Evolutionary conservation across 495 filamentous ascomycete species (phyloP).

Genomic region (Neurospora tetrasperma): DNA sequence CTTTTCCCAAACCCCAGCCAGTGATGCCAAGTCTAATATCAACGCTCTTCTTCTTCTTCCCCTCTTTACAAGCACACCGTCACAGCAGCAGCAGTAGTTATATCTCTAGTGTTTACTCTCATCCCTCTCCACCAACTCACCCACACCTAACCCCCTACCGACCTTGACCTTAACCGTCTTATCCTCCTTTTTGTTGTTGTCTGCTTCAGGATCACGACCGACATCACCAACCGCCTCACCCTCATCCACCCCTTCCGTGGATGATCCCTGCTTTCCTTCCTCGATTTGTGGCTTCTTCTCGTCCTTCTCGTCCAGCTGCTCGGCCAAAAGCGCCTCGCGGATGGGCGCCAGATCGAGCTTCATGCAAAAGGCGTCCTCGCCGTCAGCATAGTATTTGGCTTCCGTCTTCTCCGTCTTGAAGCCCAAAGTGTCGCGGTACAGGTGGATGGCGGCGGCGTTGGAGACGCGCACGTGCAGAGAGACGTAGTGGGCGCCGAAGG

Average conservation of each 20-base stretch:
- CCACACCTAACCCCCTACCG: slow-evolving; percentile 68
- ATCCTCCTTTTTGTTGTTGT: slow-evolving; percentile 21
- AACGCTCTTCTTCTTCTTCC: not conserved
- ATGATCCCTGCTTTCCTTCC: not conserved
- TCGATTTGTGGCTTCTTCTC: slow-evolving; percentile 8
- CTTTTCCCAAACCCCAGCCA: not conserved
- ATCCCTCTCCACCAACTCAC: slow-evolving; percentile 75
- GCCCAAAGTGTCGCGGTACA: slow-evolving; percentile 88
- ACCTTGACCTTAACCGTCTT: slow-evolving; percentile 57
- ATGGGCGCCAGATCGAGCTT: slow-evolving; percentile 66
- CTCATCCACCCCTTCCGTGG: slow-evolving; percentile 28
- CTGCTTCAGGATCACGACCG: slow-evolving; percentile 25
- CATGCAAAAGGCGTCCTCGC: slow-evolving; percentile 95
- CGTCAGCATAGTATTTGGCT: slow-evolving; percentile 93
- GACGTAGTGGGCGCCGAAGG: slow-evolving; percentile 82
- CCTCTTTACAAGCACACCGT: no score
- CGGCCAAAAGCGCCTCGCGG: slow-evolving; percentile 34
- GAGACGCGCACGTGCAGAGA: slow-evolving; percentile 89
- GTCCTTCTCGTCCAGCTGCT: slow-evolving; percentile 26
- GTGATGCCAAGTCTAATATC: not conserved
- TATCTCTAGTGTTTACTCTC: slow-evolving; percentile 39
- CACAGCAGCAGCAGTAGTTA: no score
- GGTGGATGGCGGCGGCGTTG: slow-evolving; percentile 78
- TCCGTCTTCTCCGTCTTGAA: slow-evolving; percentile 89
- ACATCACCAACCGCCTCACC: slow-evolving; percentile 37